A percentile compares a stretch with the other conserved stretches of the same genome.
phyloP scores from a whole-genome alignment of 768 basidiomycete genomes.

The Amanita rimosa region DNA sequence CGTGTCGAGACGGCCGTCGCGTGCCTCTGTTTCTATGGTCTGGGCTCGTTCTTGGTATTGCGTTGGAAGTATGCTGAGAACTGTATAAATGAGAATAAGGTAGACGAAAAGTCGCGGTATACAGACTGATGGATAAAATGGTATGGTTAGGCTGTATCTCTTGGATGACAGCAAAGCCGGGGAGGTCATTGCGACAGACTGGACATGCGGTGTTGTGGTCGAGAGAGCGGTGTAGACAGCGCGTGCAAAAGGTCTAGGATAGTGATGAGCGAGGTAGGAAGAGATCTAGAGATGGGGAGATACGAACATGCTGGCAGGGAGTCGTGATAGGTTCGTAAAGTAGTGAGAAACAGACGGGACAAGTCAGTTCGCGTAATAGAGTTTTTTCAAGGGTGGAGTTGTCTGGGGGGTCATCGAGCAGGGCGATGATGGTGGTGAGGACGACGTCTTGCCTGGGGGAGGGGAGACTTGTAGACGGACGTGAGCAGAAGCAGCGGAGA shows the following conservation, averaged over 20 bases:
- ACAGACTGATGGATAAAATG: slow-evolving; percentile 58
- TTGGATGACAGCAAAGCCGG: slow-evolving; percentile 67
- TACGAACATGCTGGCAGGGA: slow-evolving; percentile 85
- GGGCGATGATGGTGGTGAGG: slow-evolving; percentile 40
- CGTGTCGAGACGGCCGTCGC: slow-evolving; percentile 69
- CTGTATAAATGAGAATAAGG: slow-evolving; percentile 21
- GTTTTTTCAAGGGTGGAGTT: slow-evolving; percentile 46
- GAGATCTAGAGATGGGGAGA: slow-evolving; percentile 4
- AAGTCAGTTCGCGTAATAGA: slow-evolving; percentile 61
- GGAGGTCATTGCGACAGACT: slow-evolving; percentile 72
- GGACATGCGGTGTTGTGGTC: slow-evolving; percentile 82
- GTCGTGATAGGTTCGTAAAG: slow-evolving; percentile 85
- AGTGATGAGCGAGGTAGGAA: slow-evolving; percentile 7
- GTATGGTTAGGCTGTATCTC: slow-evolving; percentile 69
- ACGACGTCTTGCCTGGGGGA: slow-evolving; percentile 36
- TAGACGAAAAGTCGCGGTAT: slow-evolving; percentile 2
- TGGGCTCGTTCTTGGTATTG: slow-evolving; percentile 51
- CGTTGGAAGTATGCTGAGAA: slow-evolving; percentile 58
- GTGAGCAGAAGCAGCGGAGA: slow-evolving; percentile 11
- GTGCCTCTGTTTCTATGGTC: slow-evolving; percentile 65
- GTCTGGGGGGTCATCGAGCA: slow-evolving; percentile 21
- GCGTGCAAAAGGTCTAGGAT: slow-evolving; percentile 76
- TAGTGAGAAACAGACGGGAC: slow-evolving; percentile 85
- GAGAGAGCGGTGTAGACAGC: slow-evolving; percentile 81
- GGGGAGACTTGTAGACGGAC: slow-evolving; percentile 4